These are phyloP conservation scores for Didymosphaeria variabile DNA, from an alignment of 2,329 filamentous ascomycete genomes.

Conservation along the genomic window DNA sequence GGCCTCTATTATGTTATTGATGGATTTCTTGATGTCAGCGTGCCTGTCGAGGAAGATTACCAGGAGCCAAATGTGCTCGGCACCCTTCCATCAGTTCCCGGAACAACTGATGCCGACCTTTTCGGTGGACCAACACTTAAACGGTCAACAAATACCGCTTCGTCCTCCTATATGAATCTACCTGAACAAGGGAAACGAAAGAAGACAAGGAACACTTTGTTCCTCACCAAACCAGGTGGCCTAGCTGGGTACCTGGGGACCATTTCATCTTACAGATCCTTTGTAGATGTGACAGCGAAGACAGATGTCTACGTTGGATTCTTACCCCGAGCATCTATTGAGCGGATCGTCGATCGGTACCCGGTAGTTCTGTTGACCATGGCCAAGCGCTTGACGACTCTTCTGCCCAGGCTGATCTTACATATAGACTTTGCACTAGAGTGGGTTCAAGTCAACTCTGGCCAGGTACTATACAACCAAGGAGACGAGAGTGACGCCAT, in stretches of 20 bases:
- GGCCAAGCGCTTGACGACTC: conserved; percentile 90
- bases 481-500: conserved; percentile 97
- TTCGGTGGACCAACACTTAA: conserved; percentile 39
- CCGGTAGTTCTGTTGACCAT: conserved; percentile 93
- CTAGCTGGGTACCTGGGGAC: conserved; percentile 94
- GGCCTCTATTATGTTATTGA: conserved; percentile 98
- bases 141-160: conserved; percentile 31
- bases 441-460: conserved; percentile 96
- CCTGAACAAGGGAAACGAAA: conserved; percentile 51
- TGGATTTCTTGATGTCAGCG: conserved; percentile 92
- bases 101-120: conserved; percentile 48
- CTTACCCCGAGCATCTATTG: conserved; percentile 82
- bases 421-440: conserved; percentile 98
- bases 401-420: conserved; percentile 87
- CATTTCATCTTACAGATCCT: conserved; percentile 93
- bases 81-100: conserved; percentile 47
- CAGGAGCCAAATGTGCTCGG: conserved; percentile 55
- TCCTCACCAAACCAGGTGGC: conserved; percentile 92
- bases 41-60: conserved; percentile 74
- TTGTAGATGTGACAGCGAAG: conserved; percentile 95
- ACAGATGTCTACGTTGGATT: conserved; percentile 99
- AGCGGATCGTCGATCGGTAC: conserved; percentile 91
- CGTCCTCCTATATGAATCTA: conserved; percentile 33
- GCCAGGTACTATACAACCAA: conserved; percentile 93
- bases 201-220: conserved; percentile 75